Evolutionary conservation across 345 rosid species (phyloP), one percentile per base, ranked within the genome.

Genomic region (Linum trigynum): DNA sequence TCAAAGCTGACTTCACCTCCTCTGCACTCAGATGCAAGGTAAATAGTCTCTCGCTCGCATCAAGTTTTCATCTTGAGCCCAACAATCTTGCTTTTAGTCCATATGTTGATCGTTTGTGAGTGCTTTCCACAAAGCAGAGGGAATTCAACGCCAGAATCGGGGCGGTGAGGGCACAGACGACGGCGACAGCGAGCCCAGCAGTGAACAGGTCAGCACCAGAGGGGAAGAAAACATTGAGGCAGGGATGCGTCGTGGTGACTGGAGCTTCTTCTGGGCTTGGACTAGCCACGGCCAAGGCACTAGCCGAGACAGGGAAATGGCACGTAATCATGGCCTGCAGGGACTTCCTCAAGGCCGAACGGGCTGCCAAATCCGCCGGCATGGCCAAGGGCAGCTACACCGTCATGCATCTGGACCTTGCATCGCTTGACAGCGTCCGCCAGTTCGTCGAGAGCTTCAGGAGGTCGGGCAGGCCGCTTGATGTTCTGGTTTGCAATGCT

Each of bases 211-310:
- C 91, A 41, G 17, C 83, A 32, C 43, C 76, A 15, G 82, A 82
- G 3, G 83, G 84, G 62, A 92, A 86, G 87, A 92, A 92, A 71
- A 92, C 90, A 40, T 75, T 86, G 16, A 81, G 90, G 63, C 83
- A 92, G 76, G 92, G 91, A 45, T 77, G 72, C 61, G 95, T 87
- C 55, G 55, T 89, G 2, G 63, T 92, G 66, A 92, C 97, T 1
- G 97, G 97, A 56, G 91, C 90, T 56, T 92, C 97, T 2, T 90
- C 98, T 2, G 90, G 97, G 53, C 66, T 92, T 58, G 97, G 97
- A 36, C 78, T 89, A 41, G 95, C 97, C 70, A 70, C 91, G 4
- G 91, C 97, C 7, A 92, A 86, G 82, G 86, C 96, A 58, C 73
- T 92, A 62, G 96, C 90, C 16, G 96, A 92, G 66, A 78, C 86